These are phyloP conservation scores for Dichomitus squalens DNA, from an alignment of 1,284 basidiomycete species.

Conservation along the genomic window DNA sequence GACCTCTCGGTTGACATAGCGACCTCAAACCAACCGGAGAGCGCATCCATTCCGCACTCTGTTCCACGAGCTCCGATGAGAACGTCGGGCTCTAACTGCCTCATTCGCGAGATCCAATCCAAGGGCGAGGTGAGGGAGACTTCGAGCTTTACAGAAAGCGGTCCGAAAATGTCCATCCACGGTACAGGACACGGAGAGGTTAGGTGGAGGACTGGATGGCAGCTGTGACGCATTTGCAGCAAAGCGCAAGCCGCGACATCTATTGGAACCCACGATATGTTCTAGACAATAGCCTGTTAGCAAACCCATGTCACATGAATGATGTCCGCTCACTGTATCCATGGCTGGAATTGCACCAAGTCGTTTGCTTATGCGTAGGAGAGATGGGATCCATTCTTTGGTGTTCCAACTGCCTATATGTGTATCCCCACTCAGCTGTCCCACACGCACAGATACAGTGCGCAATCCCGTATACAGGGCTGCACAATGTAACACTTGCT, in stretches of 20 bases:
- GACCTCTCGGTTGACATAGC: too few relatives aligned
- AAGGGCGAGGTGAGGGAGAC: conserved; percentile 26
- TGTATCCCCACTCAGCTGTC: conserved; percentile 17
- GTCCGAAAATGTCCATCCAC: conserved; percentile 25
- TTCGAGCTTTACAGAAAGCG: conserved; percentile 21
- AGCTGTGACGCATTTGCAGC: conserved; percentile 23
- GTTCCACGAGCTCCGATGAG: too few relatives aligned
- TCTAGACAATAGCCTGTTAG: too few relatives aligned
- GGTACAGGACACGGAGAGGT: conserved; percentile 28
- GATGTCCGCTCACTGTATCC: too few relatives aligned
- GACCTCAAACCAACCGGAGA: too few relatives aligned
- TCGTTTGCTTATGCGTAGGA: conserved; percentile 5
- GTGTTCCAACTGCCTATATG: conserved; percentile 14
- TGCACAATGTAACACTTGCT: conserved; percentile 11
- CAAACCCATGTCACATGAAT: too few relatives aligned
- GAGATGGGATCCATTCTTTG: conserved; percentile 16
- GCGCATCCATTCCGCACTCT: too few relatives aligned
- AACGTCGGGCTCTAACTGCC: too few relatives aligned
- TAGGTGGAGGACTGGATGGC: conserved; percentile 30
- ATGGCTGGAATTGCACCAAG: too few relatives aligned
- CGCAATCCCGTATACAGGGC: conserved; percentile 1
- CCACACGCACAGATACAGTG: conserved; percentile 15
- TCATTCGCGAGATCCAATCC: conserved; percentile 31
- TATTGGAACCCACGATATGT: conserved; percentile 25
- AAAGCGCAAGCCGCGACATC: conserved; percentile 24